Evolutionary conservation across 2,329 filamentous ascomycete genomes (phyloP), one percentile per base, ranked within the genome.

Genomic region (Cadophora sp.): DNA sequence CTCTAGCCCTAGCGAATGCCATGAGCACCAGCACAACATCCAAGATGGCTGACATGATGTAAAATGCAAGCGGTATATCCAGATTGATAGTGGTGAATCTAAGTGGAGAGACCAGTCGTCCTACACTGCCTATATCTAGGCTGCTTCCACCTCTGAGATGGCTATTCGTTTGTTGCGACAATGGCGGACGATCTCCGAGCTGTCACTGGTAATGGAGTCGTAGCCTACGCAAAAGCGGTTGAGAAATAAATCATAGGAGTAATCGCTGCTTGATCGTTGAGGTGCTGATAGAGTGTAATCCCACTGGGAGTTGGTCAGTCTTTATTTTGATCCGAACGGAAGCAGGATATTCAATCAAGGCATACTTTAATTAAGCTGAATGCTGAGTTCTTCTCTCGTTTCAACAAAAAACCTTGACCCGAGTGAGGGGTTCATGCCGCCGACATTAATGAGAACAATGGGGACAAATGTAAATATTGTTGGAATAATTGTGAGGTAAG

Each of bases 61-160:
- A 64, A 9, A 67, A 60, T 11, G 60, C 51, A 34, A 67, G 58
- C 12, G 60, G 60, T 6, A 40, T 37, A 24, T 43, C 53, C 26
- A 60, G 24, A 37, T 67, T 50, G n/a, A 67, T n/a, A 14, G 50
- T 62, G 26, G 43, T 26, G 51, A 67, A 63, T 19, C 40, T 40
- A 14, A 67, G 63, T 4, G 65, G 59, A 1, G 34, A 26, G 11
- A 59, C 8, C 8, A 22, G 6, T 9, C 61, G 22, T 37, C 31
- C 29, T 4, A 34, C 16, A 14, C 3, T 4, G 11, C 51, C 26
- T 43, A 26, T 1, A 11, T 27, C 24, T 3, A 55, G 29, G 7
- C 29, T 19, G n/a, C 29, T 56, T 4, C 61, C 51, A 43, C 55
- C 61, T 8, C 37, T 11, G 31, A 64, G 16, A 6, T 19, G 53